Evolutionary conservation across 139 green algal genomes (phyloP), one percentile per base, ranked within the genome.

Genomic region (Dunaliella sp.): DNA sequence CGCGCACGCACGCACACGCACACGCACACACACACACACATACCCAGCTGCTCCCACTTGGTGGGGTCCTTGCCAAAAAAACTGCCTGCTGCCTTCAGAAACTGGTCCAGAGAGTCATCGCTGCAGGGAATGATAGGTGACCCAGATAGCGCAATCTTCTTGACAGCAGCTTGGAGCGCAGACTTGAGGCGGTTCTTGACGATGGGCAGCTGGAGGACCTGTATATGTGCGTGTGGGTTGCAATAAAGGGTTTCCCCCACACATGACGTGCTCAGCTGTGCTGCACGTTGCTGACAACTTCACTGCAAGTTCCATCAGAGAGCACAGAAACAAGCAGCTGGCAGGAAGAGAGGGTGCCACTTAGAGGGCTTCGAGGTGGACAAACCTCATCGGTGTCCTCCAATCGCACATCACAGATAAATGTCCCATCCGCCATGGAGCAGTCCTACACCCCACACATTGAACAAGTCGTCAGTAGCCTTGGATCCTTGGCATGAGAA

Each of bases 21-120:
- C n/a, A n/a, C n/a, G n/a, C n/a, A n/a, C n/a, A n/a, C n/a, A n/a
- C n/a, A n/a, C n/a, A n/a, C n/a, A n/a, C n/a, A 78, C 89, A 86
- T 82, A 91, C 90, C 91, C 77, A 91, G 81, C 82, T 92, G 83
- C 24, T 92, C 88, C 93, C 92, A 96, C 83, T 93, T 91, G 7
- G 79, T 88, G 0, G 92, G 89, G 85, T 96, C 93, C 81, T 93
- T 94, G 25, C 93, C 93, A 88, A 96, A 95, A 72, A 95, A 90
- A 24, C 83, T 85, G 2, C 92, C 93, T n/a, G 89, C 86, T 30
- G 87, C 72, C 25, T 89, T 81, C 36, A 95, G 83, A 38, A 93
- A 93, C 74, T 89, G 35, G 80, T 95, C 87, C 36, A 96, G 81
- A 0, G 86, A 85, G 77, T 93, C 88, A 57, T 93, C 90, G 35